phyloP scores from a whole-genome alignment of 73 alveolate species.

The Tetrahymena borealis region DNA sequence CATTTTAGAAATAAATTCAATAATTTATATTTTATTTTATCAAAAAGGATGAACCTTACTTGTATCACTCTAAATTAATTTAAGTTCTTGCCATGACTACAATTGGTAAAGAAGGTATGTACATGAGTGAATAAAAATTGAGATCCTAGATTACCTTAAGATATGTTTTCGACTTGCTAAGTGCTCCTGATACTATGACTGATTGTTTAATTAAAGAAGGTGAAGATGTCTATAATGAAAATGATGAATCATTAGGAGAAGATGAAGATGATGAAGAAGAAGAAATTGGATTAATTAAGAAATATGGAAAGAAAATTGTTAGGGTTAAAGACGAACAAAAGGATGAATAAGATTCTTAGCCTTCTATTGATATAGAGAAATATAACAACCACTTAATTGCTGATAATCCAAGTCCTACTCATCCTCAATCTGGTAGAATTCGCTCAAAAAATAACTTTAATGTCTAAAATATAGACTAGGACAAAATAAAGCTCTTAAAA shows the following conservation, averaged over 20 bases:
- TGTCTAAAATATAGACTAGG: background rate
- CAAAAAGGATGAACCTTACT: constrained; percentile 40
- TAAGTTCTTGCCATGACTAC: constrained; percentile 30
- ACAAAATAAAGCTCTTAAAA: constrained; percentile 2
- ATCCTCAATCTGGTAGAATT: background rate
- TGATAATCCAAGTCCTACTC: background rate
- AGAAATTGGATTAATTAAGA: background rate
- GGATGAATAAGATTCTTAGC: background rate
- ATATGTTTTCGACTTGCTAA: constrained; percentile 28
- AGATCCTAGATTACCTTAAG: constrained; percentile 26
- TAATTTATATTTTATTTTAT: background rate
- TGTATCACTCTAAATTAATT: constrained; percentile 36
- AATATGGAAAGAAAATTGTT: background rate
- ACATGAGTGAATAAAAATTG: constrained; percentile 44
- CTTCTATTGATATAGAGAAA: background rate
- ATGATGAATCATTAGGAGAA: background rate
- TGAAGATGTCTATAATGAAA: constrained; percentile 5
- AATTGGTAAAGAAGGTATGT: constrained; percentile 51
- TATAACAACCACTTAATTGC: background rate
- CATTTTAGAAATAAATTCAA: background rate
- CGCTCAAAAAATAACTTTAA: background rate
- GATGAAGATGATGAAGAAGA: background rate
- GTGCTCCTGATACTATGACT: constrained; percentile 33
- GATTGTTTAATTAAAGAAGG: constrained; percentile 15
- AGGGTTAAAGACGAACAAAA: background rate